Base-by-base conservation (phyloP, 306 rosid genomes). In the Amphicarpaea edgeworthii region DNA sequence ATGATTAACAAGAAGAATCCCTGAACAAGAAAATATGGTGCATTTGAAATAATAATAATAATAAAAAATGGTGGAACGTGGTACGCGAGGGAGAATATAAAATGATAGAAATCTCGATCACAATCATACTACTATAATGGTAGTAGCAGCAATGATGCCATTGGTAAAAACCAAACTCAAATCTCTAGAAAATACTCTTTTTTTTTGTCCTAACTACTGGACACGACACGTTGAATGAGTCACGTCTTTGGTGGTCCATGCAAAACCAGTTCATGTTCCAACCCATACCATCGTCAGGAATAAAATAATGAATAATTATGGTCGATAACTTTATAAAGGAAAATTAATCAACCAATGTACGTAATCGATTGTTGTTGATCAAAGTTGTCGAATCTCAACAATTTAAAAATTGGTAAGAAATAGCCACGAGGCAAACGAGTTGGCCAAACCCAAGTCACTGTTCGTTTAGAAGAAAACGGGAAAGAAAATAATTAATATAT, bases 1-100 rank as follows among this genome's bases (percentile, higher is more conserved):
- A 60, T 7, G n/a, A n/a, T n/a, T n/a, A 60, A 59, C 21, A 60
- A 60, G 66, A 60, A 60, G 10, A 12, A 30, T 30, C 37, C 37
- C 37, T 30, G 37, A 30, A 0, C 37, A 30, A 26, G 19, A 60
- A 15, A 15, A 30, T 28, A 15, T 30, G 21, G 6, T 28, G 0
- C 21, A 57, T 12, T 5, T 11, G 4, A 32, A 37, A 63, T 10
- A 17, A 63, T 20, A 37, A 62, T n/a, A 37, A 63, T 10, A 17
- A 63, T 20, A 37, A 62, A 12, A 54, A 61, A 34, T 32, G 46
- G 24, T 34, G 46, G 46, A 32, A n/a, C 68, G 26, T 7, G 68
- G 0, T 32, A 7, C 46, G 15, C 46, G 68, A 8, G 46, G 68
- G 38, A 0, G 21, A 30, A 60, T 24, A 11, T 57, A 57, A 24